These are phyloP conservation scores for Brassica rapa DNA, from an alignment of 345 rosid species.

Conservation along the genomic window DNA sequence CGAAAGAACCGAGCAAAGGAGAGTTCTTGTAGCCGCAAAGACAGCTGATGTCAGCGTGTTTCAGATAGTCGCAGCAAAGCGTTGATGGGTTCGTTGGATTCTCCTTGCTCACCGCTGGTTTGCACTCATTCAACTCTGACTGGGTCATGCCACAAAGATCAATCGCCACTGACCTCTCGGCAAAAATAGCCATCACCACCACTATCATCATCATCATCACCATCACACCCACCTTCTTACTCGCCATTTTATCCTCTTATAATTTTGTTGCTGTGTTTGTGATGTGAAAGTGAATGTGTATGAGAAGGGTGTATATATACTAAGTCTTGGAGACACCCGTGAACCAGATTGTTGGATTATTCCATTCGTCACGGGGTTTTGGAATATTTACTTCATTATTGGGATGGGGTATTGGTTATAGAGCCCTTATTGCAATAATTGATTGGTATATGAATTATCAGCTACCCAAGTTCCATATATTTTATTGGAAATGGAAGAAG, in stretches of 20 bases:
- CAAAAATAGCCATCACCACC: not conserved
- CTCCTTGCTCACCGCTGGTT: slow-evolving; percentile 59
- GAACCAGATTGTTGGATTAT: slow-evolving; percentile 6
- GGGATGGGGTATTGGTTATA: not conserved
- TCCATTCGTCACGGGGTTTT: slow-evolving; percentile 22
- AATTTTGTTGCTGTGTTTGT: slow-evolving; percentile 9
- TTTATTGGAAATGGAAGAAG: not conserved
- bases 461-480: not conserved
- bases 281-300: slow-evolving; percentile 5
- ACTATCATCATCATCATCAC: slow-evolving; percentile 3
- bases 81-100: slow-evolving; percentile 52
- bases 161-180: slow-evolving; percentile 36
- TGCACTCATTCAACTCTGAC: slow-evolving; percentile 55
- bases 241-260: slow-evolving; percentile 19
- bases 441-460: not conserved
- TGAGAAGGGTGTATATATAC: not conserved
- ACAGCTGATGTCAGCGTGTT: slow-evolving; percentile 56
- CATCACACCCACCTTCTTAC: not conserved
- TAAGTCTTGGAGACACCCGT: slow-evolving; percentile 19
- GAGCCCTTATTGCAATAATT: too few species aligned
- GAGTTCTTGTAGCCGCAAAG: slow-evolving; percentile 66
- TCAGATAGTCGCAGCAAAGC: slow-evolving; percentile 56
- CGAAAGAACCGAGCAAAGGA: slow-evolving; percentile 51
- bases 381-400: not conserved
- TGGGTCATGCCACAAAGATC: slow-evolving; percentile 53